These are phyloP conservation scores for Ramaria sp. DNA, from an alignment of 768 basidiomycete genomes.

Conservation along the genomic window DNA sequence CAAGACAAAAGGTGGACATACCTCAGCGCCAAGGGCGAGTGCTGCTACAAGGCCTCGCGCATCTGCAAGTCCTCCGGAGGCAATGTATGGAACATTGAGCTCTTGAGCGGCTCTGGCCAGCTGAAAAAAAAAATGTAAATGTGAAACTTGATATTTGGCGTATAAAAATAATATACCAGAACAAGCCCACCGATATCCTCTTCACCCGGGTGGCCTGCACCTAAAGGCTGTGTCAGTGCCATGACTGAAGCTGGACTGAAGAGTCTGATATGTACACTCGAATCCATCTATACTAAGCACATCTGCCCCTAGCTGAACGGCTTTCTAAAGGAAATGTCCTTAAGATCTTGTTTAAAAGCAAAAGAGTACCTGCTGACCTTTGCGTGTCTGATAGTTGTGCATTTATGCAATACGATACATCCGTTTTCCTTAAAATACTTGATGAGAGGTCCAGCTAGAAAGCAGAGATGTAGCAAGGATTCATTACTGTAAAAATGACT, in stretches of 20 bases:
- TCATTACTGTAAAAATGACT: background rate
- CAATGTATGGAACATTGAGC: slow-evolving; percentile 75
- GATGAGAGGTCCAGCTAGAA: slow-evolving; percentile 63
- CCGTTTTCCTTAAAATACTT: slow-evolving; percentile 70
- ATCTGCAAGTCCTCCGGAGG: slow-evolving; percentile 87
- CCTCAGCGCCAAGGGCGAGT: slow-evolving; percentile 69
- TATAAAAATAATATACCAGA: slow-evolving; percentile 36
- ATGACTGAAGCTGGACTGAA: background rate
- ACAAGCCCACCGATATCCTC: slow-evolving; percentile 87
- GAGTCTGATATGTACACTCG: slow-evolving; percentile 48
- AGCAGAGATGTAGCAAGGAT: background rate
- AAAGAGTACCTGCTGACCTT: slow-evolving; percentile 35
- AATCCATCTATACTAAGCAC: slow-evolving; percentile 84
- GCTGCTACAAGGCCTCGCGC: slow-evolving; percentile 75
- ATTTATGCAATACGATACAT: slow-evolving; percentile 83
- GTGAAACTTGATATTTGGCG: background rate
- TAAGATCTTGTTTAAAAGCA: background rate
- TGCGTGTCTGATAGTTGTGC: slow-evolving; percentile 78
- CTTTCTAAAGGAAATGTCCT: slow-evolving; percentile 28
- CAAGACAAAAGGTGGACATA: slow-evolving; percentile 24
- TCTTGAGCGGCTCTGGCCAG: slow-evolving; percentile 82
- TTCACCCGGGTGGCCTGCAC: slow-evolving; percentile 91
- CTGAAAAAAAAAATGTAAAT: slow-evolving; percentile 26
- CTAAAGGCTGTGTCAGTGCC: slow-evolving; percentile 27
- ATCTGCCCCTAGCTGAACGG: slow-evolving; percentile 75